Conservation (phyloP, 352 stramenopile species). For the Saprolegnia parasitica region DNA sequence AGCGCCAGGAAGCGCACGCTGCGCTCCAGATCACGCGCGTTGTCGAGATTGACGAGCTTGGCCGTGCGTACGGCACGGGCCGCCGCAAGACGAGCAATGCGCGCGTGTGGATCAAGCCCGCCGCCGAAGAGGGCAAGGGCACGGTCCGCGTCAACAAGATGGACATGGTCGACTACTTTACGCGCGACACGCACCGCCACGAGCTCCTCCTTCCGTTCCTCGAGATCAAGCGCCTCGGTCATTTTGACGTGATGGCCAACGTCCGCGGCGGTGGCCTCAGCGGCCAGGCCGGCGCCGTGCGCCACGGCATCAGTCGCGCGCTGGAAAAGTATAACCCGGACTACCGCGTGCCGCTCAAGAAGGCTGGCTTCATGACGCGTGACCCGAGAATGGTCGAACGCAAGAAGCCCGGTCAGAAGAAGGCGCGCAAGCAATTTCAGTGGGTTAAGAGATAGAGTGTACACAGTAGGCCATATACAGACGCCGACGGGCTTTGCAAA, state of each 20-base stretch:
- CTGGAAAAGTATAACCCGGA: conserved; percentile 93
- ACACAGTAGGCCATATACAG: conserved; percentile 9
- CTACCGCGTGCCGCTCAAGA: conserved; percentile 89
- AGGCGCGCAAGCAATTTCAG: conserved; percentile 96
- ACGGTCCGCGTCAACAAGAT: conserved; percentile 92
- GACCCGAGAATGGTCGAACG: conserved; percentile 95
- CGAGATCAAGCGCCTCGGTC: conserved; percentile 60
- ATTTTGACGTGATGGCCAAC: conserved; percentile 90
- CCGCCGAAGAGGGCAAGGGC: conserved; percentile 66
- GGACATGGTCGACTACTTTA: conserved; percentile 92
- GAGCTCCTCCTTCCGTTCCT: conserved; percentile 80
- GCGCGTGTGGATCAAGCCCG: conserved; percentile 91
- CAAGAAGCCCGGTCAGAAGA: conserved; percentile 95
- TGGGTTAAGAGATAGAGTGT: conserved; percentile 95
- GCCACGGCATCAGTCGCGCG: conserved; percentile 89
- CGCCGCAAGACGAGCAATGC: conserved; percentile 92
- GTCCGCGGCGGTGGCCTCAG: conserved; percentile 90
- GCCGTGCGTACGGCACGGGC: conserved; percentile 86
- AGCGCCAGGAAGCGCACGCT: conserved; percentile 66
- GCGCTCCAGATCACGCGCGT: conserved; percentile 70
- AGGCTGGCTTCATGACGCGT: conserved; percentile 88
- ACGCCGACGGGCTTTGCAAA: not conserved
- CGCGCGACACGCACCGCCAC: conserved; percentile 85
- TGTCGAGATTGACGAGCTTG: conserved; percentile 66
- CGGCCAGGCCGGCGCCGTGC: conserved; percentile 91